phyloP scores from a whole-genome alignment of 495 filamentous ascomycete species.

The Penicillium desertorum region DNA sequence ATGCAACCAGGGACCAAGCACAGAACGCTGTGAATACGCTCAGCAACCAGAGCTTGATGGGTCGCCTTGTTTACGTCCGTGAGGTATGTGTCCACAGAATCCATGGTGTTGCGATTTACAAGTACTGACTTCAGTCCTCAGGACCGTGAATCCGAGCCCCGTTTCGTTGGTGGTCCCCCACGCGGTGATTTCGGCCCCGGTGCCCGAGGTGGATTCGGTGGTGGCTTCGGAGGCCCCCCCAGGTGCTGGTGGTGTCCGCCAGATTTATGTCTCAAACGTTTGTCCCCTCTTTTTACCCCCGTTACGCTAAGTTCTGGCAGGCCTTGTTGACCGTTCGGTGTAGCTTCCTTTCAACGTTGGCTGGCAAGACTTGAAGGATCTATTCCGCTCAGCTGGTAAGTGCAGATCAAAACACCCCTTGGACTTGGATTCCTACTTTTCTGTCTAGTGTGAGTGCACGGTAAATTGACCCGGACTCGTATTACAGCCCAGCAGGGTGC shows the following conservation, averaged over 20 bases:
- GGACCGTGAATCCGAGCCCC: constrained; percentile 95
- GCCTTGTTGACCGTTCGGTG: constrained; percentile 34
- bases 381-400: constrained; percentile 98
- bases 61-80: constrained; percentile 95
- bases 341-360: constrained; percentile 97
- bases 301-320: constrained; percentile 21
- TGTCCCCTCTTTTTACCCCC: constrained; percentile 52
- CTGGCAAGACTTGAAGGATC: constrained; percentile 98
- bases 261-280: constrained; percentile 98
- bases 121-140: constrained; percentile 30
- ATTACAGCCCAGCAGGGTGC: constrained; percentile 67
- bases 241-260: constrained; percentile 64
- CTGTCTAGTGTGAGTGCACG: constrained; percentile 12
- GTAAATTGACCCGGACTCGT: constrained; percentile 37
- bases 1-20: constrained; percentile 98
- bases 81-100: constrained; percentile 61
- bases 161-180: constrained; percentile 75
- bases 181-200: constrained; percentile 64
- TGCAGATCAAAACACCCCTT: constrained; percentile 21
- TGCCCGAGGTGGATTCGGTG: constrained; percentile 43
- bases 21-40: constrained; percentile 96
- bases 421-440: constrained; percentile 17
- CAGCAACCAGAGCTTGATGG: constrained; percentile 98
- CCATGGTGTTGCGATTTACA: neutral
- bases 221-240: constrained; percentile 53